phyloP scores from a whole-genome alignment of 2,329 filamentous ascomycete genomes.

The Ceratocystis variospora region DNA sequence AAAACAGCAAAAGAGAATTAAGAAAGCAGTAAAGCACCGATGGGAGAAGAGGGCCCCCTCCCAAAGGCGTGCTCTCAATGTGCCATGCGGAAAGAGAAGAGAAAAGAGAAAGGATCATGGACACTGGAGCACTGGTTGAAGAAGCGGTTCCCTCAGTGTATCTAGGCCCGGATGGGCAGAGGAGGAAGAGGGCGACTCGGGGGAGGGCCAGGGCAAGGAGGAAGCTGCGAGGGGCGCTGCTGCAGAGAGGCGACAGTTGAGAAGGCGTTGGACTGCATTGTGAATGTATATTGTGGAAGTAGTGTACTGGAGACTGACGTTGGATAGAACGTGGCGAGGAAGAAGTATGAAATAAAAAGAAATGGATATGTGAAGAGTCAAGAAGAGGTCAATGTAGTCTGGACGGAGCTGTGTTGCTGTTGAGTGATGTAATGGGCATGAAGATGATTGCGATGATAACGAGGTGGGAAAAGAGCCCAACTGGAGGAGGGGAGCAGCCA shows the following conservation, averaged over 20 bases:
- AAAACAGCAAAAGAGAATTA: not conserved
- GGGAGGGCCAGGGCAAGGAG: constrained; percentile 53
- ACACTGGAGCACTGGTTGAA: not conserved
- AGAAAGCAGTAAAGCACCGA: not conserved
- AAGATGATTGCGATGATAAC: not conserved
- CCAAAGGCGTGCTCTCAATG: no score
- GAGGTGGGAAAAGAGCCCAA: not conserved
- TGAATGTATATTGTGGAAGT: constrained; percentile 21
- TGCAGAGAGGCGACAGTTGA: constrained; percentile 24
- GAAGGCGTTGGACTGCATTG: constrained; percentile 16
- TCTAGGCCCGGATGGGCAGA: constrained; percentile 46
- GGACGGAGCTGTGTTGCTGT: not conserved
- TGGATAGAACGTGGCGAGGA: no score
- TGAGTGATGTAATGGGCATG: not conserved
- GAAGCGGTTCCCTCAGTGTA: no score
- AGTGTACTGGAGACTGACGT: not conserved
- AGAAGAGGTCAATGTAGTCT: not conserved
- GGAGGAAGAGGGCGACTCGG: constrained; percentile 51
- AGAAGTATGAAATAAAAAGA: no score
- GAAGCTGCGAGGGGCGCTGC: constrained; percentile 50
- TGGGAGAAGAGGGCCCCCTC: no score
- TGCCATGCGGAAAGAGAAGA: not conserved
- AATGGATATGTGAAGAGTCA: not conserved
- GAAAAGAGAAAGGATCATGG: not conserved
- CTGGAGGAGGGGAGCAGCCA: constrained; percentile 3